Evolutionary conservation across 257 asterid genomes (phyloP), one percentile per base, ranked within the genome.

Genomic region (Vinca minor): DNA sequence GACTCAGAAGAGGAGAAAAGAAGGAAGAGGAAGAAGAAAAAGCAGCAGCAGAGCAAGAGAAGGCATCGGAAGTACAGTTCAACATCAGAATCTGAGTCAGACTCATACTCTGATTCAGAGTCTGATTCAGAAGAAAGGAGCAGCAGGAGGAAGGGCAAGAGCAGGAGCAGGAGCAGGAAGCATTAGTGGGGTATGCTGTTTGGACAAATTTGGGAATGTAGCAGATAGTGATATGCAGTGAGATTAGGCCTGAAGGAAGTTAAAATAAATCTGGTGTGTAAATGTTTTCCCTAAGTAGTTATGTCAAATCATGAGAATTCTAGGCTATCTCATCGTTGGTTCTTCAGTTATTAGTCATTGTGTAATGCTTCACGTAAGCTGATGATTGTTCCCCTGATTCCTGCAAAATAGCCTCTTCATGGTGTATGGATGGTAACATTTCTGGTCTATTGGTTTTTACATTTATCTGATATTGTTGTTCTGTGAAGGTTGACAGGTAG

Each of bases 1-100:
- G 95, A 88, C 72, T 86, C 96, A 3, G 98, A 86, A 76, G 98
- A 91, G 78, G 96, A 88, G 82, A 86, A n/a, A n/a, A n/a, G 90
- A 86, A 84, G 94, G 82, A 83, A 85, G 52, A 80, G 64, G 79
- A 88, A 78, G 81, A 87, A 63, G 87, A 82, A 67, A 74, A 81
- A 82, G 35, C 83, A 83, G 89, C 68, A 82, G 70, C 78, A 81
- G 62, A 80, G 72, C 71, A 82, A 80, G 83, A 85, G 91, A 68
- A 79, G 83, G 71, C 92, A 82, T 70, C 59, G 83, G 66, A 77
- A 56, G 53, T 60, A 75, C 67, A 84, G 88, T 74, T 86, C 94
- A 10, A 80, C 95, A 0, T 91, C 96, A 2, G 96, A 88, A 45
- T 81, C 94, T 6, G 69, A 54, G 17, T 86, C 95, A 11, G 95